A percentile compares a stretch with the other conserved stretches of the same genome.
phyloP scores from a whole-genome alignment of 371 early-diverging fungal species.

The Zopfochytrium polystomum region DNA sequence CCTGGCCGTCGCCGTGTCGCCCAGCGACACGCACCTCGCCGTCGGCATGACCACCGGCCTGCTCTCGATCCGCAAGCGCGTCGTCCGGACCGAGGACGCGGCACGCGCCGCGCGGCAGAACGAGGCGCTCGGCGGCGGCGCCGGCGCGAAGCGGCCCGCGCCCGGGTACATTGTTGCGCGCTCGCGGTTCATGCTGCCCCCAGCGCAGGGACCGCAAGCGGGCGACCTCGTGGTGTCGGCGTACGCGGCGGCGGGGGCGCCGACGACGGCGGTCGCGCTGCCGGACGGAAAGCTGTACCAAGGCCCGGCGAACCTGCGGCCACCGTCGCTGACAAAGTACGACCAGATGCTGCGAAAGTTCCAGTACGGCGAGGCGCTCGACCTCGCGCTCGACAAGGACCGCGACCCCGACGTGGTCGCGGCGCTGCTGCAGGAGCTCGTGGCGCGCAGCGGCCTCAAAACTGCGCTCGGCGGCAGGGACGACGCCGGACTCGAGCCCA shows the following conservation, averaged over 20 bases:
- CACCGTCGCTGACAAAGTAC: slow-evolving; percentile 71
- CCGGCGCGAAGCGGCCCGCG: slow-evolving; percentile 6
- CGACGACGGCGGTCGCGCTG: slow-evolving; percentile 6
- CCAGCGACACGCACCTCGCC: slow-evolving; percentile 82
- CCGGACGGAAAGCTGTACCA: too few relatives aligned
- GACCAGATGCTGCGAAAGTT: slow-evolving; percentile 77
- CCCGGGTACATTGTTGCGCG: slow-evolving; percentile 29
- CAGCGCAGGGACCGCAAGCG: slow-evolving; percentile 31
- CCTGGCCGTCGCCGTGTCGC: slow-evolving; percentile 65
- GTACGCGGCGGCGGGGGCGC: too few relatives aligned
- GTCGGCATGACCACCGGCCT: slow-evolving; percentile 92
- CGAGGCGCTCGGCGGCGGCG: slow-evolving; percentile 22
- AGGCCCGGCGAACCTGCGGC: too few relatives aligned
- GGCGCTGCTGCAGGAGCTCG: slow-evolving; percentile 81
- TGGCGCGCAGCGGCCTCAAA: slow-evolving; percentile 77
- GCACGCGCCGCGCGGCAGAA: slow-evolving; percentile 5
- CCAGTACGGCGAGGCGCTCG: slow-evolving; percentile 84
- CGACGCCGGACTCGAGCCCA: slow-evolving; percentile 76
- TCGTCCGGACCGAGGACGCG: slow-evolving; percentile 44
- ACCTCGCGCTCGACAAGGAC: slow-evolving; percentile 49
- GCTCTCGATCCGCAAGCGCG: slow-evolving; percentile 79
- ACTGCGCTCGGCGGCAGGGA: slow-evolving; percentile 82
- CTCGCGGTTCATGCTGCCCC: slow-evolving; percentile 72
- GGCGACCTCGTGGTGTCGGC: slow-evolving; percentile 19
- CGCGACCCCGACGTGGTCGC: slow-evolving; percentile 38